phyloP scores from a whole-genome alignment of 192 early-diverging fungal species.

The Coemansia sp. region DNA sequence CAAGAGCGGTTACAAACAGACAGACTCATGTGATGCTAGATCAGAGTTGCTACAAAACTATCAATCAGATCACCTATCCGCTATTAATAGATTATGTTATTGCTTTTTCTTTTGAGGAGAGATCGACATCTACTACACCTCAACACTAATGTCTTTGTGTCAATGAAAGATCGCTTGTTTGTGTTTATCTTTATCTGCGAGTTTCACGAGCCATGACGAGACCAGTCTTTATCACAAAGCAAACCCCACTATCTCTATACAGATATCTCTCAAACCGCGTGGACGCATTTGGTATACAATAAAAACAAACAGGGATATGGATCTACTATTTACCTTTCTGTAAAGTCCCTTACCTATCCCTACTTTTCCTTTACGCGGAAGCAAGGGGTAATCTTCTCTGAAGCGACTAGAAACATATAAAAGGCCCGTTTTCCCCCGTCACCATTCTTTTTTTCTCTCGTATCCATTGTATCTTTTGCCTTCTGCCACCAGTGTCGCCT shows the following conservation, averaged over 20 bases:
- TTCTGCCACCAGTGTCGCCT: neutral
- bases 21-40: neutral
- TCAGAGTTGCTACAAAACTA: neutral
- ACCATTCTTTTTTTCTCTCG: neutral
- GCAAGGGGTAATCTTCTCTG: neutral
- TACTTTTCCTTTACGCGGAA: neutral
- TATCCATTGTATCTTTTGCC: neutral
- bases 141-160: neutral
- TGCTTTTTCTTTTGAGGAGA: neutral
- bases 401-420: neutral
- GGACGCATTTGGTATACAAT: neutral
- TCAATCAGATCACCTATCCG: neutral
- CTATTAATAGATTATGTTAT: neutral
- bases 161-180: neutral
- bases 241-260: neutral
- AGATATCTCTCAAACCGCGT: neutral
- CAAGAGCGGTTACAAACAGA: neutral
- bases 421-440: neutral
- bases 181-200: neutral
- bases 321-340: neutral
- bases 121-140: neutral
- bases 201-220: neutral
- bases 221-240: neutral
- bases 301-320: neutral
- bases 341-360: neutral